Percentiles rank a stretch among this genome's conserved stretches.
These are phyloP conservation scores for Cutaneotrichosporon curvatum DNA, from an alignment of 1,284 basidiomycete genomes.

Conservation along the genomic window DNA sequence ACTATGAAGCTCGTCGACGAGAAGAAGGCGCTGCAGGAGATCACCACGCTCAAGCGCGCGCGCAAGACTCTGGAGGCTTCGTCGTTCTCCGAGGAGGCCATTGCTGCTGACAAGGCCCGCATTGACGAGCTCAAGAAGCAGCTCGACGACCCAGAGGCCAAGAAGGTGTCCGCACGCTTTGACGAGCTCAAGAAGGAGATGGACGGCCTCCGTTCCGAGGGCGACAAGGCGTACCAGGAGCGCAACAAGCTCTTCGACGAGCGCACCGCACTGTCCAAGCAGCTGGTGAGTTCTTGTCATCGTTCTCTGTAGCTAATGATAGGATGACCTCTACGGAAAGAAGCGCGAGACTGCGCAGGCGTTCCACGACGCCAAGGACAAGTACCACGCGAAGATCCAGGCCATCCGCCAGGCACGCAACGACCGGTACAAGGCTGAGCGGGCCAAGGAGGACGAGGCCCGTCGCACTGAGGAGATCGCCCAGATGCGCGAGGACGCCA, in stretches of 20 bases:
- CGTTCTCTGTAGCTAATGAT: constrained; percentile 2
- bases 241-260: constrained; percentile 82
- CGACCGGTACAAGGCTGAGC: constrained; percentile 71
- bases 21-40: constrained; percentile 87
- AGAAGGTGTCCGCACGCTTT: constrained; percentile 73
- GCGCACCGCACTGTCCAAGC: constrained; percentile 64
- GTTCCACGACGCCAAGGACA: constrained; percentile 75
- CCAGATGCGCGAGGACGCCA: constrained; percentile 83
- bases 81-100: constrained; percentile 75
- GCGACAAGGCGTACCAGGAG: constrained; percentile 75
- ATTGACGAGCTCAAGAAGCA: constrained; percentile 77
- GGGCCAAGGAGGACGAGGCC: constrained; percentile 70
- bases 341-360: constrained; percentile 67
- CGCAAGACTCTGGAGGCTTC: constrained; percentile 70
- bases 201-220: constrained; percentile 75
- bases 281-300: constrained; percentile 48
- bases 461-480: constrained; percentile 76
- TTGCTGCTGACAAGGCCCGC: constrained; percentile 68
- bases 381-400: constrained; percentile 68
- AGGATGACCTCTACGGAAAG: constrained; percentile 64
- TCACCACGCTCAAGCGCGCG: constrained; percentile 62
- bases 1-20: constrained; percentile 90
- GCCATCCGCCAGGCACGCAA: constrained; percentile 70
- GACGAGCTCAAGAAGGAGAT: constrained; percentile 79
- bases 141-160: constrained; percentile 85